These are phyloP conservation scores for Moricandia moricandioides DNA, from an alignment of 345 rosid species.

Conservation along the genomic window DNA sequence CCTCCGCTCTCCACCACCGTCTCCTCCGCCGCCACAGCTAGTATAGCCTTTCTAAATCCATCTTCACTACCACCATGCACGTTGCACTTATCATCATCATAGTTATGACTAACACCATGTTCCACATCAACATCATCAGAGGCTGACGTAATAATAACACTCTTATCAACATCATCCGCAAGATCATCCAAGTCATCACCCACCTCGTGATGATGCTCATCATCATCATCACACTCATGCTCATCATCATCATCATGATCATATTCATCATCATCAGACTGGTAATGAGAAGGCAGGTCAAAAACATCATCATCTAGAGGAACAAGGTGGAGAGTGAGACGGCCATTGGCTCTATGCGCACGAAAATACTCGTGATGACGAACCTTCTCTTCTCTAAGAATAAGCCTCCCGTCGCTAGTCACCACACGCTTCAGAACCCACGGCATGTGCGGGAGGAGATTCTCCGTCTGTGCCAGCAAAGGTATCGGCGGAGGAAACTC, in stretches of 20 bases:
- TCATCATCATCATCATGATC: not conserved
- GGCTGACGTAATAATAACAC: not conserved
- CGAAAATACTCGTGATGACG: constrained; percentile 62
- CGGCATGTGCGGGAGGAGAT: constrained; percentile 54
- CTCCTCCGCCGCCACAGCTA: constrained; percentile 22
- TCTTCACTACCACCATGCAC: constrained; percentile 31
- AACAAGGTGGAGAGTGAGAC: constrained; percentile 68
- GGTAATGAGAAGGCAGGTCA: constrained; percentile 21
- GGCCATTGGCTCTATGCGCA: constrained; percentile 64
- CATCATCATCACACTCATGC: not conserved
- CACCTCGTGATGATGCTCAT: not conserved
- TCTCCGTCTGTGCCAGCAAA: constrained; percentile 53
- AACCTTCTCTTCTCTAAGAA: constrained; percentile 60
- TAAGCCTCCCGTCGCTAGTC: constrained; percentile 65
- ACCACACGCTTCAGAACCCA: constrained; percentile 60
- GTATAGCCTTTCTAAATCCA: constrained; percentile 21
- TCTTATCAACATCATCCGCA: constrained; percentile 9
- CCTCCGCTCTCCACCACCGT: constrained; percentile 22
- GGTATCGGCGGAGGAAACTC: constrained; percentile 76
- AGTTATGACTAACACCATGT: not conserved
- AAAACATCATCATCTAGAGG: constrained; percentile 41
- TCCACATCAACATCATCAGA: constrained; percentile 6
- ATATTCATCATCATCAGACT: constrained; percentile 2
- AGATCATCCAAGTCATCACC: constrained; percentile 19
- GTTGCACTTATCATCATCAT: constrained; percentile 21